A percentile compares a stretch with the other conserved stretches of the same genome.
phyloP scores from a whole-genome alignment of 2,329 filamentous ascomycete species.

The Corinectria fuckeliana region DNA sequence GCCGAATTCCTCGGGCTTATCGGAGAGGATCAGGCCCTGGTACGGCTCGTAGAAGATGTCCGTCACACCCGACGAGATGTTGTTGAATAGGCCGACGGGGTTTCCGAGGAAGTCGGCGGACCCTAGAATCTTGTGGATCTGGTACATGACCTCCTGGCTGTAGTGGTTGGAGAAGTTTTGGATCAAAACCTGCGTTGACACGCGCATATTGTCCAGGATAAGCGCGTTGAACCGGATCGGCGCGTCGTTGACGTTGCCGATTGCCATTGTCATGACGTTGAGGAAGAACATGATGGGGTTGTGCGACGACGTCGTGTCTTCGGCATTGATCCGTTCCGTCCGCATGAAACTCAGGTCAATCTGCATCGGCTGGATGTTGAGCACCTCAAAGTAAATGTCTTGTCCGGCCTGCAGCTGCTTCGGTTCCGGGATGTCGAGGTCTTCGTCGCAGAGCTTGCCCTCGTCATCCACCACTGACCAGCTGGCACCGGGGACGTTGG shows the following conservation, averaged over 20 bases:
- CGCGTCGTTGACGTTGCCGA: conserved; percentile 98
- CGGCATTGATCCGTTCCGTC: conserved; percentile 93
- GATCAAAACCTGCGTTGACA: conserved; percentile 83
- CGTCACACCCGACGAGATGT: conserved; percentile 93
- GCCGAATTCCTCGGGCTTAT: conserved; percentile 92
- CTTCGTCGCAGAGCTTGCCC: conserved; percentile 87
- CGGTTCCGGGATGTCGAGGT: conserved; percentile 90
- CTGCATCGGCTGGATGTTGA: conserved; percentile 98
- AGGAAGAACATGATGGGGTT: conserved; percentile 99
- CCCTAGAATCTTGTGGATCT: conserved; percentile 96
- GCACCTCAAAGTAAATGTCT: conserved; percentile 96
- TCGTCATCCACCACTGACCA: conserved; percentile 75
- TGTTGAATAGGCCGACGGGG: conserved; percentile 97
- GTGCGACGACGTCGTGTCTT: conserved; percentile 87
- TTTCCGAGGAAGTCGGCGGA: conserved; percentile 98
- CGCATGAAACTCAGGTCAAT: conserved; percentile 96
- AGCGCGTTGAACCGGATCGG: conserved; percentile 92
- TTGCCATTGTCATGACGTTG: conserved; percentile 98
- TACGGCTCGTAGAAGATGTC: conserved; percentile 99
- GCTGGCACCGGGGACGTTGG: conserved; percentile 87
- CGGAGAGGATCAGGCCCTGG: conserved; percentile 94
- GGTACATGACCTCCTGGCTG: conserved; percentile 92
- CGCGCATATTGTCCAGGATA: conserved; percentile 92
- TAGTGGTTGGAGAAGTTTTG: conserved; percentile 94
- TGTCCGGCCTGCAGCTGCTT: conserved; percentile 83